Evolutionary conservation across 1,139 yeast species (phyloP), one percentile per base, ranked within the genome.

Genomic region (Petasospora fabianii): DNA sequence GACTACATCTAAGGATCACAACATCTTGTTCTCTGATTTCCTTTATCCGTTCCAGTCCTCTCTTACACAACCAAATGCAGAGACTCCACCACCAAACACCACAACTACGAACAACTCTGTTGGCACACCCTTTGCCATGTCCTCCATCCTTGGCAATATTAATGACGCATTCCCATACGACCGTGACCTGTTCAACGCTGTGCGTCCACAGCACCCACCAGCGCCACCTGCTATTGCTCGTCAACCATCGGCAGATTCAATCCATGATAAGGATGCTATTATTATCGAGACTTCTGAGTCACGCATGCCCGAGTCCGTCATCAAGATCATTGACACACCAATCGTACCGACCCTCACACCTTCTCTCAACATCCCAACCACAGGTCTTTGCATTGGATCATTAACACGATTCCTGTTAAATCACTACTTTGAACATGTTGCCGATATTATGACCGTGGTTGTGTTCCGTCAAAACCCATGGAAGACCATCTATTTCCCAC

Each of bases 361-460:
- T 1, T 59, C 73, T 5, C 64, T 73, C 36, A 79, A 77, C 9
- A 60, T 82, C 8, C 85, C 87, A 0, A 66, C 74, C 4, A 73
- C 80, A 2, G 80, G 90, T 8, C 58, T 82, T 36, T 75, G 73
- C 50, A 77, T 81, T 9, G 77, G 77, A 51, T 86, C 87, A 6
- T 65, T 80, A 51, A 76, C 87, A 13, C 54, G 95, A 38, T 84
- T 80, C 56, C 64, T 87, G 32, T 64, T 87, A 32, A 80, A 80
- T 47, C 80, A 87, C 56, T 87, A 86, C 58, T 74, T 78, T n/a
- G 76, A 82, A 13, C 78, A 80, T 46, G 95, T 87, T 1, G 92
- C 94, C 0, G 92, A 85, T 56, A 69, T 84, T 55, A 86, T 87
- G 96, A 83, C 95, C 0, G 95, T 86, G 10, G 81, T 86, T 22